phyloP scores from a whole-genome alignment of 805 yeast genomes.

The Lipomyces yamadae region DNA sequence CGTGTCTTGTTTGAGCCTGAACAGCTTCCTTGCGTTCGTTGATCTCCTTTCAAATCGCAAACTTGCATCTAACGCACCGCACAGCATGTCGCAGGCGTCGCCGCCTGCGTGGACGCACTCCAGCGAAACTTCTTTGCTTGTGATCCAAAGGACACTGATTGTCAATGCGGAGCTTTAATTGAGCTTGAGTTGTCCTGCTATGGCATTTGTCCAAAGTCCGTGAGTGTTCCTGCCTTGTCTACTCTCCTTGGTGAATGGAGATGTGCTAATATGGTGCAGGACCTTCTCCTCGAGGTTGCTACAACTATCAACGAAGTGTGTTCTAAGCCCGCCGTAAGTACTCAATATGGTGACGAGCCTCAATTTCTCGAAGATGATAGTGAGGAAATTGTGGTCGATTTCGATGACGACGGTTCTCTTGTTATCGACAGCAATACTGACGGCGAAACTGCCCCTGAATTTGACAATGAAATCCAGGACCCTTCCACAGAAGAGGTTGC shows the following conservation, averaged over 20 bases:
- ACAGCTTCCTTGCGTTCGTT: slow-evolving; percentile 35
- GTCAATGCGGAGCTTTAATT: slow-evolving; percentile 32
- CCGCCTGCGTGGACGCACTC: slow-evolving; percentile 32
- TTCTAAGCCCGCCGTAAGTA: slow-evolving; percentile 17
- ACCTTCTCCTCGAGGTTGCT: slow-evolving; percentile 28
- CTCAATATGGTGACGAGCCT: slow-evolving; percentile 17
- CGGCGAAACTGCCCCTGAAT: neutral
- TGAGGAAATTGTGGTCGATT: neutral
- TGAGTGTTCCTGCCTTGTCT: slow-evolving; percentile 9
- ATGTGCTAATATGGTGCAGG: slow-evolving; percentile 14
- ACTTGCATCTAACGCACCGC: neutral
- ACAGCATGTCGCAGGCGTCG: slow-evolving; percentile 36
- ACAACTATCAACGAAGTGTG: slow-evolving; percentile 30
- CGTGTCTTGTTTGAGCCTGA: slow-evolving; percentile 29
- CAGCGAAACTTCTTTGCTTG: slow-evolving; percentile 29
- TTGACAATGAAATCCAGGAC: slow-evolving; percentile 9
- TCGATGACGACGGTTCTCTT: neutral
- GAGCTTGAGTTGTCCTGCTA: slow-evolving; percentile 37
- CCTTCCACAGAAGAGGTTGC: neutral
- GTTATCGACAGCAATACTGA: slow-evolving; percentile 5
- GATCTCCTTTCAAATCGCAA: neutral
- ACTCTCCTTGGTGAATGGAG: neutral
- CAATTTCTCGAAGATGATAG: slow-evolving; percentile 12
- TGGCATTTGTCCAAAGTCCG: slow-evolving; percentile 37
- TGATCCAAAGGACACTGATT: slow-evolving; percentile 24